Evolutionary conservation across 805 yeast genomes (phyloP).

Genomic region (Myxozyma monticola): DNA sequence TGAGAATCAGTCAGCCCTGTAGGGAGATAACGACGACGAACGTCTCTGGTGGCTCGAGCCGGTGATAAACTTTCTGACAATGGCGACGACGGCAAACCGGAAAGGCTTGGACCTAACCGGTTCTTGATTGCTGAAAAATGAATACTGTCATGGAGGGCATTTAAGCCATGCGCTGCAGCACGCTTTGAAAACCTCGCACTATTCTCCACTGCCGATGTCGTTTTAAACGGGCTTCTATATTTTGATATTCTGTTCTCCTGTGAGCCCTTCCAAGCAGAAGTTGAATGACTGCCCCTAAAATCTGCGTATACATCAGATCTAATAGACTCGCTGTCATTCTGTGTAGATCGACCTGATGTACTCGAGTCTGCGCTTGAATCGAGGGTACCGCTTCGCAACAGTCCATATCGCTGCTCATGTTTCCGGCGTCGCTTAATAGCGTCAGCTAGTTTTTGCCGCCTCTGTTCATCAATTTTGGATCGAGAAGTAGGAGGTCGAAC

Average conservation of each 20-base stretch:
- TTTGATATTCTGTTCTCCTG: background rate
- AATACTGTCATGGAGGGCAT: background rate
- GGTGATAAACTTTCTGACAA: slow-evolving; percentile 17
- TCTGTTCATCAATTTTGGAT: slow-evolving; percentile 13
- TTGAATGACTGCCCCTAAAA: background rate
- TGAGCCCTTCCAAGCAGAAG: background rate
- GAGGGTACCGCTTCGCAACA: too few relatives aligned
- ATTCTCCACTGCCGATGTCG: background rate
- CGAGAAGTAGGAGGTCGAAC: background rate
- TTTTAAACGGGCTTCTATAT: slow-evolving; percentile 1
- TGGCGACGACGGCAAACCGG: slow-evolving; percentile 17
- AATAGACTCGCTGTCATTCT: background rate
- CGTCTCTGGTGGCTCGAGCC: slow-evolving; percentile 1
- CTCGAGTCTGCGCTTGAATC: too few relatives aligned
- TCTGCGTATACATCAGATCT: too few relatives aligned
- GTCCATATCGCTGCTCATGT: slow-evolving; percentile 10
- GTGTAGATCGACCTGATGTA: background rate
- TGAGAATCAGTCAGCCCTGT: slow-evolving; percentile 22
- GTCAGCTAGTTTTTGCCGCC: slow-evolving; percentile 10
- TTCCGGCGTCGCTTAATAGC: slow-evolving; percentile 15
- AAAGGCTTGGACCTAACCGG: slow-evolving; percentile 6
- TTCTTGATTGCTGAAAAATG: slow-evolving; percentile 10
- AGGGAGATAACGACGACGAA: slow-evolving; percentile 14
- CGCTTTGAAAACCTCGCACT: background rate
- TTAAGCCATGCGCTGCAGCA: background rate